These are phyloP conservation scores for Anisogramma anomala DNA, from an alignment of 2,329 filamentous ascomycete genomes.

Conservation along the genomic window DNA sequence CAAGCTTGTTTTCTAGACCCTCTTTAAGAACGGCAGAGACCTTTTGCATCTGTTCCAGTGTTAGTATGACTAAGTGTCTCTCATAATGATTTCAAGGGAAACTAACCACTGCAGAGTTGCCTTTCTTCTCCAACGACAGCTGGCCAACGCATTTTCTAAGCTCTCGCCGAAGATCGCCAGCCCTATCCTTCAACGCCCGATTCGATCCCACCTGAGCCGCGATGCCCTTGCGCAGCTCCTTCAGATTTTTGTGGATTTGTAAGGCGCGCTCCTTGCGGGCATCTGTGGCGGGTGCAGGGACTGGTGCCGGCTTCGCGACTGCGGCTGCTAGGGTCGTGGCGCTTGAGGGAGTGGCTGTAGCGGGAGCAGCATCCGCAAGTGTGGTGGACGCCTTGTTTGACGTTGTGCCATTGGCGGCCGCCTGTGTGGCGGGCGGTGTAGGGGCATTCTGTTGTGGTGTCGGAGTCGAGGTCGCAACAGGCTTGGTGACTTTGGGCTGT, in stretches of 20 bases:
- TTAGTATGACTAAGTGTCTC: slow-evolving; percentile 3
- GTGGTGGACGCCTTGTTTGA: neutral
- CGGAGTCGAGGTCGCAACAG: slow-evolving; percentile 1
- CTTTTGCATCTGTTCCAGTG: slow-evolving; percentile 28
- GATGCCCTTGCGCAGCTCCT: slow-evolving; percentile 38
- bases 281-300: slow-evolving; percentile 1
- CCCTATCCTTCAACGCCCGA: slow-evolving; percentile 46
- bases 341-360: neutral
- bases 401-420: slow-evolving; percentile 5
- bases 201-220: slow-evolving; percentile 42
- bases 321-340: neutral
- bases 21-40: slow-evolving; percentile 42
- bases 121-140: slow-evolving; percentile 34
- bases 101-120: slow-evolving; percentile 33
- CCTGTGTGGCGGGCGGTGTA: neutral
- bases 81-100: slow-evolving; percentile 4
- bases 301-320: neutral
- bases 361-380: neutral
- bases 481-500: neutral
- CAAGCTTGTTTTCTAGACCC: slow-evolving; percentile 36
- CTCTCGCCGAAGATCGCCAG: slow-evolving; percentile 61
- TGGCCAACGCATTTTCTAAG: slow-evolving; percentile 65
- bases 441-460: slow-evolving; percentile 2
- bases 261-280: slow-evolving; percentile 32
- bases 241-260: slow-evolving; percentile 58